These are phyloP conservation scores for Tilletiaria anomala DNA, from an alignment of 1,284 basidiomycete species.

Conservation along the genomic window DNA sequence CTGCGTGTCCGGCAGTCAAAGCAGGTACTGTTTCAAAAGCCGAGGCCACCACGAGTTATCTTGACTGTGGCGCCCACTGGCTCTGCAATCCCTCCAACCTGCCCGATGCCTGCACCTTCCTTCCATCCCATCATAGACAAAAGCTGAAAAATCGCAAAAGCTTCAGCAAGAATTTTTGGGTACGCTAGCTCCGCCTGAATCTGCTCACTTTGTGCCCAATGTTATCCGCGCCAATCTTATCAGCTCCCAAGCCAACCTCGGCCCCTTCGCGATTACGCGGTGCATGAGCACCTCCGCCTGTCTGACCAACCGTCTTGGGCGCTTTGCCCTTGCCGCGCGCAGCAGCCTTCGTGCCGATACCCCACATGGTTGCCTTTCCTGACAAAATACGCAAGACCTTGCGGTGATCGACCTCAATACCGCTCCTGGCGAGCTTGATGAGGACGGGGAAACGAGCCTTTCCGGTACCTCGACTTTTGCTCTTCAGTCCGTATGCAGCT, in stretches of 20 bases:
- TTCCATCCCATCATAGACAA: conserved; percentile 36
- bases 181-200: too few relatives aligned
- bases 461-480: conserved; percentile 24
- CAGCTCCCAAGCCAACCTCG: conserved; percentile 31
- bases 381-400: conserved; percentile 18
- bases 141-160: too few relatives aligned
- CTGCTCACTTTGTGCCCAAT: conserved; percentile 29
- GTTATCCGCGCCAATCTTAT: conserved; percentile 33
- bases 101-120: conserved; percentile 28
- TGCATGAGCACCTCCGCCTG: conserved; percentile 7
- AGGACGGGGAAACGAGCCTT: conserved; percentile 25
- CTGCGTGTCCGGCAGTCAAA: too few relatives aligned
- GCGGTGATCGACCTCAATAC: conserved; percentile 11
- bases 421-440: conserved; percentile 28
- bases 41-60: conserved; percentile 25
- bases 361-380: conserved; percentile 15
- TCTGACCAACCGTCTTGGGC: conserved; percentile 2
- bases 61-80: conserved; percentile 35
- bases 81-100: conserved; percentile 23
- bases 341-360: conserved; percentile 3
- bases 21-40: too few relatives aligned
- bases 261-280: conserved; percentile 30
- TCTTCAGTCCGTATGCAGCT: conserved; percentile 24
- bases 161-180: too few relatives aligned
- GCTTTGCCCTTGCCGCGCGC: conserved; percentile 1